These are phyloP conservation scores for Terana coerulea DNA, from an alignment of 768 basidiomycete species.

Conservation along the genomic window DNA sequence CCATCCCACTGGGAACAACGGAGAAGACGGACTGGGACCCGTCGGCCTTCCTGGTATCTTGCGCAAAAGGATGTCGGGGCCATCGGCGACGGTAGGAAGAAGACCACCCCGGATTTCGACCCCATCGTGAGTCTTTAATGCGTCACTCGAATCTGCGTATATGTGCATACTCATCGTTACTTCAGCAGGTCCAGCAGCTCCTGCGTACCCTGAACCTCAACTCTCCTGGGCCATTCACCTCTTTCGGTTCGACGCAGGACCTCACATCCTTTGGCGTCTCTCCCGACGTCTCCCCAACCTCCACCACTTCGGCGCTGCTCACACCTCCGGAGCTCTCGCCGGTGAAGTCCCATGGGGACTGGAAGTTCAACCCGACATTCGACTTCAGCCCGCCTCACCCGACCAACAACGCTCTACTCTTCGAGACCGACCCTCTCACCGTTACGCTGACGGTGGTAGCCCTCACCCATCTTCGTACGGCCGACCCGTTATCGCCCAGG, in stretches of 20 bases:
- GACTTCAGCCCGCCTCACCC: conserved; percentile 38
- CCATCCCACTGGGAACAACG: conserved; percentile 31
- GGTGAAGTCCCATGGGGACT: conserved; percentile 49
- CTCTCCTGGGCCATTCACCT: conserved; percentile 54
- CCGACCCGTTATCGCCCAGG: conserved; percentile 7
- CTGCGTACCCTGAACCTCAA: conserved; percentile 76
- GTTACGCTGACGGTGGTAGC: too few species aligned
- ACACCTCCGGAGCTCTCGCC: conserved; percentile 77
- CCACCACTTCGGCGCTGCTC: conserved; percentile 64
- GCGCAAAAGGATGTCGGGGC: conserved; percentile 57
- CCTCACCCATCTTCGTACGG: too few species aligned
- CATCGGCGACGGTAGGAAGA: conserved; percentile 78
- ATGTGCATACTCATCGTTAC: conserved; percentile 19
- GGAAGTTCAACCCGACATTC: conserved; percentile 50
- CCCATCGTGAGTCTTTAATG: conserved; percentile 42
- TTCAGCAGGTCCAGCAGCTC: conserved; percentile 76
- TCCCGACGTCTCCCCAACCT: conserved; percentile 72
- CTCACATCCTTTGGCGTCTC: conserved; percentile 35
- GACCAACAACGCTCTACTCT: conserved; percentile 40
- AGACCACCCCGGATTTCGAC: conserved; percentile 51
- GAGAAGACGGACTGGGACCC: conserved; percentile 68
- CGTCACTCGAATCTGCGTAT: conserved; percentile 15
- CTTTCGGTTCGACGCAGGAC: neutral
- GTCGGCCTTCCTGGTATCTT: conserved; percentile 32
- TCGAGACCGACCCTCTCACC: conserved; percentile 40